Conservation (phyloP, 2,329 filamentous ascomycete species). For the Xylaria sp. region DNA sequence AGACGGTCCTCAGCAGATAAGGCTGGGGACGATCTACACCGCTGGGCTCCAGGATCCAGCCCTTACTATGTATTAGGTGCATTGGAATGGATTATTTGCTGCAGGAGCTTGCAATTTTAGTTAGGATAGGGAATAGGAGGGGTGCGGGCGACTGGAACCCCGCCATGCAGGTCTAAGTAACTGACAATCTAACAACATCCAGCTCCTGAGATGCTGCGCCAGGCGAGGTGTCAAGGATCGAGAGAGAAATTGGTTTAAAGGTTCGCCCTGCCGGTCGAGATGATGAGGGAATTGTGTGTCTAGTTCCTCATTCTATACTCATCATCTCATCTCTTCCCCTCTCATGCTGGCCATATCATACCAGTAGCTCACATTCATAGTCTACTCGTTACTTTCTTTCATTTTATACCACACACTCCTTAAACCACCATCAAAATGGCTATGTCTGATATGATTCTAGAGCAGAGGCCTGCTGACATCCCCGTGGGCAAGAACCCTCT, state of each 20-base stretch:
- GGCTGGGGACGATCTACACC: conserved; percentile 36
- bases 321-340: conserved; percentile 16
- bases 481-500: conserved; percentile 8
- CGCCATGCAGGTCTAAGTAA: conserved; percentile 23
- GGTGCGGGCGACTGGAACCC: conserved; percentile 30
- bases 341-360: conserved; percentile 6
- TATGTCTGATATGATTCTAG: conserved; percentile 29
- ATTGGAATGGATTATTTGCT: conserved; percentile 32
- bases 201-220: conserved; percentile 25
- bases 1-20: conserved; percentile 21
- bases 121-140: conserved; percentile 1
- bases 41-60: conserved; percentile 1
- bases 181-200: conserved; percentile 10
- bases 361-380: conserved; percentile 6
- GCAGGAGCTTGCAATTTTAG: conserved; percentile 34
- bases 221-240: conserved; percentile 27
- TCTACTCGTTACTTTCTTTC: conserved; percentile 7
- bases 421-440: neutral
- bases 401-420: neutral
- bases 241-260: conserved; percentile 33
- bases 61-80: conserved; percentile 31
- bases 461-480: conserved; percentile 17
- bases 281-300: conserved; percentile 12
- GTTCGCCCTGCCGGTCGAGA: conserved; percentile 30
- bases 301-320: conserved; percentile 19